Evolutionary conservation across 306 rosid species (phyloP).

Genomic region (Glycine latifolia): DNA sequence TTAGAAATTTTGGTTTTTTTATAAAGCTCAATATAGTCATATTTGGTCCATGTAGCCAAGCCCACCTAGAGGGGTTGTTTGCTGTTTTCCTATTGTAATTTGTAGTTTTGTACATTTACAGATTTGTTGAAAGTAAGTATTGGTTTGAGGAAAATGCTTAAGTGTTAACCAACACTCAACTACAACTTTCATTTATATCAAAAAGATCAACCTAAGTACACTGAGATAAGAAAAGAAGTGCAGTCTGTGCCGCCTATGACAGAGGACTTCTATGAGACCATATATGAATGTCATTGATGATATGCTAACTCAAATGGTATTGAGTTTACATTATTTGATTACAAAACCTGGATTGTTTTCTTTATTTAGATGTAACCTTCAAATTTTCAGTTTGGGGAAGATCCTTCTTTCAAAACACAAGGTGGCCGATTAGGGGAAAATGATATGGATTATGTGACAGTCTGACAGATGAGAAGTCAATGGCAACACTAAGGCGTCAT

Average conservation of each 20-base stretch:
- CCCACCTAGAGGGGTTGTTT: not conserved
- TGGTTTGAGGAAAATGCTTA: no score
- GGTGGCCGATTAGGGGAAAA: constrained; percentile 93
- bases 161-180: no score
- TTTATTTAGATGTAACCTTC: constrained; percentile 37
- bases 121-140: no score
- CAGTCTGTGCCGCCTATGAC: no score
- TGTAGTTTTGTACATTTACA: no score
- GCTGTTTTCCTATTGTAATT: no score
- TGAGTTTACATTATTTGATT: constrained; percentile 35
- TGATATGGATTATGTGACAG: constrained; percentile 96
- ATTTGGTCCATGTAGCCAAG: constrained; percentile 2
- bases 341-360: constrained; percentile 20
- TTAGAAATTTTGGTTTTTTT: constrained; percentile 20
- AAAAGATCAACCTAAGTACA: no score
- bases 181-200: no score
- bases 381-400: constrained; percentile 74
- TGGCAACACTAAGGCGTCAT: constrained; percentile 93
- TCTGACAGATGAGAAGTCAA: constrained; percentile 96
- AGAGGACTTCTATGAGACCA: no score
- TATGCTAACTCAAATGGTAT: constrained; percentile 85
- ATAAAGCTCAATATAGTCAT: constrained; percentile 4
- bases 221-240: no score
- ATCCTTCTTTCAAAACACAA: constrained; percentile 93
- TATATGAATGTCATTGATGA: constrained; percentile 88